These are phyloP conservation scores for Tanacetum coccineum DNA, from an alignment of 129 eudicot genomes.

Conservation along the genomic window DNA sequence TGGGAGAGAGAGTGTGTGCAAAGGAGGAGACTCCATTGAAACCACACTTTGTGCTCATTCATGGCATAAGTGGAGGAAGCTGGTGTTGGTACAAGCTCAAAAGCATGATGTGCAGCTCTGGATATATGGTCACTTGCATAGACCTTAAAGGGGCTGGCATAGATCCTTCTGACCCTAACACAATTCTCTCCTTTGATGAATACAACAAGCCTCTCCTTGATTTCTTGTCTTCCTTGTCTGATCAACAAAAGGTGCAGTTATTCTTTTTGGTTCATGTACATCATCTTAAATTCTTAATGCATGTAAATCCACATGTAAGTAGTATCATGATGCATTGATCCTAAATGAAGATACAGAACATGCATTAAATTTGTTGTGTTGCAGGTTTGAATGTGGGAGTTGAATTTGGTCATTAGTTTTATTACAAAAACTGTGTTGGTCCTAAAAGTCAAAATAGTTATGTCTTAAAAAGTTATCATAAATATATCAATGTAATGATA, in stretches of 20 bases:
- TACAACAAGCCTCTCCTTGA: constrained; percentile 43
- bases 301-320: not conserved
- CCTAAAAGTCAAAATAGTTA: no score
- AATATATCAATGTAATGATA: not conserved
- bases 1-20: constrained; percentile 23
- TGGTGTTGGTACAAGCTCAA: constrained; percentile 63
- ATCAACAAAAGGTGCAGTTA: constrained; percentile 38
- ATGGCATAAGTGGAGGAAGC: constrained; percentile 48
- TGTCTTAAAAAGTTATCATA: not conserved
- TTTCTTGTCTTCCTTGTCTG: constrained; percentile 36
- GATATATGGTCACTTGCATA: constrained; percentile 44
- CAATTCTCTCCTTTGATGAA: constrained; percentile 37
- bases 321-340: not conserved
- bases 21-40: constrained; percentile 27
- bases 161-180: constrained; percentile 36
- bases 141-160: constrained; percentile 50
- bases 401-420: no score
- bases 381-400: no score
- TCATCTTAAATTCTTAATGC: not conserved
- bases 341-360: not conserved
- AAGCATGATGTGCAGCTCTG: constrained; percentile 42
- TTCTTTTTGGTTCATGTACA: constrained; percentile 6
- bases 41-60: constrained; percentile 54
- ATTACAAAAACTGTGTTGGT: no score
- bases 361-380: no score